Percentiles rank a stretch among this genome's conserved stretches.
These are phyloP conservation scores for Talaromyces trachyspermus DNA, from an alignment of 495 filamentous ascomycete species.

Conservation along the genomic window DNA sequence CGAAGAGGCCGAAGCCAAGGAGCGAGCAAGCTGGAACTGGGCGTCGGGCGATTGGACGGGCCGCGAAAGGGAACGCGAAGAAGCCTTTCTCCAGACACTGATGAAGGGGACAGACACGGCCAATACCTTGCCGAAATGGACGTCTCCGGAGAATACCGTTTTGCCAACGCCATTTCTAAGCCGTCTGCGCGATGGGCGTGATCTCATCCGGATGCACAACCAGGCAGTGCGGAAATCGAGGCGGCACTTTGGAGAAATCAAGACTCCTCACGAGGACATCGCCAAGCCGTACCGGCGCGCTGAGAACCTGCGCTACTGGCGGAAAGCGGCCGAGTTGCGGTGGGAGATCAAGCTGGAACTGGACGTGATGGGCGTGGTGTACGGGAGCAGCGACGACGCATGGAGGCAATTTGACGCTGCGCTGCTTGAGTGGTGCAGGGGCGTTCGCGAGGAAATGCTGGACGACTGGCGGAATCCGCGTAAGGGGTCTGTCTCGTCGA, in stretches of 20 bases:
- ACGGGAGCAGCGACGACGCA: slow-evolving; percentile 52
- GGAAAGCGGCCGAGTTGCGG: slow-evolving; percentile 88
- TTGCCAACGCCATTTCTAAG: slow-evolving; percentile 72
- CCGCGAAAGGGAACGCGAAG: slow-evolving; percentile 68
- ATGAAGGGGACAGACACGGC: slow-evolving; percentile 33
- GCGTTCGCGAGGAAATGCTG: slow-evolving; percentile 69
- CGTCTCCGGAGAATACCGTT: slow-evolving; percentile 39
- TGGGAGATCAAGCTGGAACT: slow-evolving; percentile 86
- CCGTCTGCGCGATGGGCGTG: slow-evolving; percentile 66
- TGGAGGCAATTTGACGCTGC: slow-evolving; percentile 79
- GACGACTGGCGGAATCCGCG: slow-evolving; percentile 41
- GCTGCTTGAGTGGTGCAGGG: slow-evolving; percentile 68
- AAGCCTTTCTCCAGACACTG: slow-evolving; percentile 68
- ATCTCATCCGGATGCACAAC: slow-evolving; percentile 83
- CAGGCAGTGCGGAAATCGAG: slow-evolving; percentile 75
- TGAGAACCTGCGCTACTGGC: slow-evolving; percentile 91
- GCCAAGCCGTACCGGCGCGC: slow-evolving; percentile 89
- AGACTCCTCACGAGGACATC: slow-evolving; percentile 77
- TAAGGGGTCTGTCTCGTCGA: slow-evolving; percentile 8
- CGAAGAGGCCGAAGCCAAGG: slow-evolving; percentile 63
- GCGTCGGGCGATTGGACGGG: slow-evolving; percentile 71
- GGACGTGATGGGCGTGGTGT: slow-evolving; percentile 80
- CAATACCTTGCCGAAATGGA: slow-evolving; percentile 72
- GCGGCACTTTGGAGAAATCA: slow-evolving; percentile 85
- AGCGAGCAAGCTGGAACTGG: slow-evolving; percentile 75